Conservation (phyloP, 495 filamentous ascomycete genomes). For the Talaromyces borbonicus region DNA sequence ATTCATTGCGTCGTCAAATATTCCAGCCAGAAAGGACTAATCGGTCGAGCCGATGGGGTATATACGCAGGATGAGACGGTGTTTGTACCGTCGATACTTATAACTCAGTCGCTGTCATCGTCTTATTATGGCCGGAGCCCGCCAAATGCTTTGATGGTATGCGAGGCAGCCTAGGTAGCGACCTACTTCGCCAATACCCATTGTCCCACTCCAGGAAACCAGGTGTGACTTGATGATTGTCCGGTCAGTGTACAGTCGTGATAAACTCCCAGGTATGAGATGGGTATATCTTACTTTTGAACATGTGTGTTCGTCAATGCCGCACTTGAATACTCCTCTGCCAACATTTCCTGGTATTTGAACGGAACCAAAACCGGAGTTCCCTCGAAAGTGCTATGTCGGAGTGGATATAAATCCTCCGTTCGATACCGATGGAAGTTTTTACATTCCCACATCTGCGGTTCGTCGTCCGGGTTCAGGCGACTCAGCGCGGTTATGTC, state of each 20-base stretch:
- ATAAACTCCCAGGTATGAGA: not conserved
- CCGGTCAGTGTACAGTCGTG: conserved; percentile 2
- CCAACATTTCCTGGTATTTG: conserved; percentile 48
- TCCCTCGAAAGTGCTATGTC: conserved; percentile 51
- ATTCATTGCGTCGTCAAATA: too few relatives aligned
- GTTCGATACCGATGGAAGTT: conserved; percentile 64
- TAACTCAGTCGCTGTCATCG: too few relatives aligned
- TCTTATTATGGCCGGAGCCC: not conserved
- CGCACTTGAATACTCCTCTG: conserved; percentile 46
- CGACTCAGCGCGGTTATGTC: conserved; percentile 78
- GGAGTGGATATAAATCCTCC: conserved; percentile 42
- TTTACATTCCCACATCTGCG: conserved; percentile 73
- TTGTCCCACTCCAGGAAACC: conserved; percentile 19
- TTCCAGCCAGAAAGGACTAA: too few relatives aligned
- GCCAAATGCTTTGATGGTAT: not conserved
- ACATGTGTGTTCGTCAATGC: conserved; percentile 42
- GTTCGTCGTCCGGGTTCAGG: conserved; percentile 44
- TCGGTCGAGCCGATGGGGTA: too few relatives aligned
- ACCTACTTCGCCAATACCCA: conserved; percentile 17
- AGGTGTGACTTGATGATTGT: conserved; percentile 22
- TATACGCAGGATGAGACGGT: too few relatives aligned
- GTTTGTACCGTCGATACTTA: too few relatives aligned
- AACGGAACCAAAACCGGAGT: conserved; percentile 52
- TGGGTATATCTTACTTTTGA: conserved; percentile 36
- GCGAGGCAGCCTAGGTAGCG: too few relatives aligned